Evolutionary conservation across 1,284 basidiomycete species (phyloP), one percentile per base, ranked within the genome.

Genomic region (Moesziomyces globuligerus): DNA sequence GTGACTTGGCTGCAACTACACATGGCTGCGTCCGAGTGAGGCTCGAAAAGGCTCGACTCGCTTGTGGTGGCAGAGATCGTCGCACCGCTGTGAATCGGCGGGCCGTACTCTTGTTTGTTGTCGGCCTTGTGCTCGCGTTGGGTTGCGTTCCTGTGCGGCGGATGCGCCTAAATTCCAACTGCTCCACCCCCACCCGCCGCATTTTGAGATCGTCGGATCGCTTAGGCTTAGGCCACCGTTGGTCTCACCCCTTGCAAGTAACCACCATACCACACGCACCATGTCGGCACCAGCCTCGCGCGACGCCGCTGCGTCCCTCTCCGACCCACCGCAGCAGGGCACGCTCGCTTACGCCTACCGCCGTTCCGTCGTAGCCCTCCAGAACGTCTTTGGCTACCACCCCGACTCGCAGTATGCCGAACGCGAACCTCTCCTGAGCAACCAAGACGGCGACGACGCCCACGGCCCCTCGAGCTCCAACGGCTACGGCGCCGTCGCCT

Each of bases 301-400:
- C 15, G 45, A 60, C 21, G 61, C 71, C 15, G 61, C 57, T 36
- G 49, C 36, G 37, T 57, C 61, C 42, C 61, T 75, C 25, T 56
- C 74, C n/a, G 46, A 67, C 39, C 67, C 72, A 13, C 42, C 58
- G 15, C 46, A 70, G 42, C 61, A 61, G 28, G 74, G 76, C 24
- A 75, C 76, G 8, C 62, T 78, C 29, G 54, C 68, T 10, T 58
- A 62, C 23, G 71, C 72, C 37, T 78, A 76, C 47, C 67, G 76
- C 18, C 65, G 72, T 23, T 76, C 74, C 25, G 62, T 78, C 11
- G 51, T 74, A 24, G 75, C 72, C 13, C 56, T 78, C 6, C 76
- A 78, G 28, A 55, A 48, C 54, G 34, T 73, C 7, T 75, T 78
- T 58, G 75, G 75, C 45, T 42, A 42, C 45, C 61, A 45, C 44